Evolutionary conservation across 148 eudicot genomes (phyloP).

Genomic region (Agrostemma githago): DNA sequence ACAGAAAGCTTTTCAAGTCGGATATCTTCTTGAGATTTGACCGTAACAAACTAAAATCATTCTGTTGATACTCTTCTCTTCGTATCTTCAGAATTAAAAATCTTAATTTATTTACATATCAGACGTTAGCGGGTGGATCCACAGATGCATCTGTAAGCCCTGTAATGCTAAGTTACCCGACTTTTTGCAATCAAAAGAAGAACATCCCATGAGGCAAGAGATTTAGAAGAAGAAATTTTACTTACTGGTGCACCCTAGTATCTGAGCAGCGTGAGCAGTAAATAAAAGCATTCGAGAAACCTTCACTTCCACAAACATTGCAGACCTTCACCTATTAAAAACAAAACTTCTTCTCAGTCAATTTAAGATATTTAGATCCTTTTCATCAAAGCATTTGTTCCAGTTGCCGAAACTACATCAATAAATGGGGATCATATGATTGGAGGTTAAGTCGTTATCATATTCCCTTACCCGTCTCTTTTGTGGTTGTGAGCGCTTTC

Average conservation of each 20-base stretch:
- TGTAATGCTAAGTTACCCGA: background rate
- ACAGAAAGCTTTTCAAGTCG: too few relatives aligned
- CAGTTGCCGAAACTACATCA: background rate
- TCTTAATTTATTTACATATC: background rate
- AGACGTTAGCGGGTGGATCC: background rate
- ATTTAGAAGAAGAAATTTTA: background rate
- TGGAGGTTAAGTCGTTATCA: background rate
- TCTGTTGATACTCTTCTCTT: background rate
- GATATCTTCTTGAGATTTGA: background rate
- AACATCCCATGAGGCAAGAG: background rate
- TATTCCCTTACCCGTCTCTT: background rate
- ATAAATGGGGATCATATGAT: background rate
- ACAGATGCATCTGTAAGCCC: background rate
- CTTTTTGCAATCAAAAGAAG: background rate
- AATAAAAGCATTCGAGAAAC: slow-evolving; percentile 16
- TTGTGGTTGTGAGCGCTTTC: background rate
- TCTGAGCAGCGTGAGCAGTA: slow-evolving; percentile 19
- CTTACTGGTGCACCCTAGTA: slow-evolving; percentile 20
- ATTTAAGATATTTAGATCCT: background rate
- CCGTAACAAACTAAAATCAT: background rate
- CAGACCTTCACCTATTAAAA: slow-evolving; percentile 14
- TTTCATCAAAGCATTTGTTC: background rate
- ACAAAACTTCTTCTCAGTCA: background rate
- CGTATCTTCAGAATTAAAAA: background rate
- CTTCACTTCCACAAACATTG: slow-evolving; percentile 12